Evolutionary conservation across 768 basidiomycete genomes (phyloP).

Genomic region (Lanmaoa rubissima): DNA sequence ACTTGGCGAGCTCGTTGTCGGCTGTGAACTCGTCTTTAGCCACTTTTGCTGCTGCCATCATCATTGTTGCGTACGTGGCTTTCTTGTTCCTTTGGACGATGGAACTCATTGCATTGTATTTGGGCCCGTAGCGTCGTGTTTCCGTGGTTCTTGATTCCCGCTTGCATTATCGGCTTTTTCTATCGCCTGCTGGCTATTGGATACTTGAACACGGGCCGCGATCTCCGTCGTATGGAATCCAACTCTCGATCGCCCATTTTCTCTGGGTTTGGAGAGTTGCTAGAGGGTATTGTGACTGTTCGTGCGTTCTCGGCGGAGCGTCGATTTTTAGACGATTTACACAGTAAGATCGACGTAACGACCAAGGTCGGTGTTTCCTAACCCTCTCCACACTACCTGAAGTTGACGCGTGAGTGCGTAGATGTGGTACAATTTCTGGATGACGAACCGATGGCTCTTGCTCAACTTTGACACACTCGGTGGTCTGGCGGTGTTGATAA

Average conservation of each 20-base stretch:
- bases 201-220: conserved; percentile 77
- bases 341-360: conserved; percentile 72
- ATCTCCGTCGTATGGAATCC: conserved; percentile 87
- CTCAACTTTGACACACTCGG: conserved; percentile 82
- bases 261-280: conserved; percentile 75
- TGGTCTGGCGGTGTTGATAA: conserved; percentile 67
- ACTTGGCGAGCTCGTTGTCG: conserved; percentile 64
- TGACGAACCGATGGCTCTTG: conserved; percentile 85
- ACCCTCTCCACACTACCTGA: neutral
- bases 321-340: conserved; percentile 73
- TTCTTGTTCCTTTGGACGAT: conserved; percentile 2
- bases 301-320: conserved; percentile 85
- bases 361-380: conserved; percentile 50
- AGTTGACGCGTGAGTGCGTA: neutral
- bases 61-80: conserved; percentile 61
- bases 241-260: conserved; percentile 84
- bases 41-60: conserved; percentile 70
- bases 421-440: conserved; percentile 91
- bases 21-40: conserved; percentile 78
- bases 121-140: conserved; percentile 54
- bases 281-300: conserved; percentile 91
- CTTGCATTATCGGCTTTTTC: conserved; percentile 64
- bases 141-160: conserved; percentile 81
- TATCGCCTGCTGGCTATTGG: conserved; percentile 71
- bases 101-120: neutral